Evolutionary conservation across 139 green algal genomes (phyloP), one percentile per base, ranked within the genome.

Genomic region (Volvox africanus): DNA sequence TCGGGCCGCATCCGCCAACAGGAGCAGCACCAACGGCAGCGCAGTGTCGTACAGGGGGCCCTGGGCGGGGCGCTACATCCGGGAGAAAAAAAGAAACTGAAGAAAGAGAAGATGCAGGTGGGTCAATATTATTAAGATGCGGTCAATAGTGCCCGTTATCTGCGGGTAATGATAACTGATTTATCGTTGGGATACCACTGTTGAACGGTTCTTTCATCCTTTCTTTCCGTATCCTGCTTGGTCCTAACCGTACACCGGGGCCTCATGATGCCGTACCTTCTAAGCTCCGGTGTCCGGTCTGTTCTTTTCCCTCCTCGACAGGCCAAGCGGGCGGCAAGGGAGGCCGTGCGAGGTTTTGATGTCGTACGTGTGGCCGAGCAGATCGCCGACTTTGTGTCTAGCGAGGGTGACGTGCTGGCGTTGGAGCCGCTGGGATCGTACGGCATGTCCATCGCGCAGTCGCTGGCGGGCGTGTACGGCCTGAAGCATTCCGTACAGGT

Each of bases 21-120:
- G 16, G 65, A 73, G 65, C 65, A 28, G 65, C 16, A 24, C 21
- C 21, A 73, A 76, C 80, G 86, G 82, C 86, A 87, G 88, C 85
- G 86, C 21, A 88, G 80, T n/a, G 20, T 88, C 61, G 92, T 81
- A 0, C 87, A 86, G 87, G 92, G 94, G 37, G 94, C 92, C 1
- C 37, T 84, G 33, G 61, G 32, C 55, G 94, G 94, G 6, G 88
- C 93, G 89, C 91, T 96, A 68, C 78, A 89, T 79, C 94, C 94
- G 18, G 94, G 94, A 0, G 94, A 95, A 75, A 95, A 95, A 82
- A 93, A 93, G 91, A 37, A 88, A 55, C 89, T 96, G 14, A 83
- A 89, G 30, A 88, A 82, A 36, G 91, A 93, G 28, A 94, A 94
- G 87, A 93, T 94, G 1, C 33, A 92, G 82, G 91, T 92, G 67